Conservation (phyloP, 257 asterid species). For the Parsonsia alboflavescens region DNA sequence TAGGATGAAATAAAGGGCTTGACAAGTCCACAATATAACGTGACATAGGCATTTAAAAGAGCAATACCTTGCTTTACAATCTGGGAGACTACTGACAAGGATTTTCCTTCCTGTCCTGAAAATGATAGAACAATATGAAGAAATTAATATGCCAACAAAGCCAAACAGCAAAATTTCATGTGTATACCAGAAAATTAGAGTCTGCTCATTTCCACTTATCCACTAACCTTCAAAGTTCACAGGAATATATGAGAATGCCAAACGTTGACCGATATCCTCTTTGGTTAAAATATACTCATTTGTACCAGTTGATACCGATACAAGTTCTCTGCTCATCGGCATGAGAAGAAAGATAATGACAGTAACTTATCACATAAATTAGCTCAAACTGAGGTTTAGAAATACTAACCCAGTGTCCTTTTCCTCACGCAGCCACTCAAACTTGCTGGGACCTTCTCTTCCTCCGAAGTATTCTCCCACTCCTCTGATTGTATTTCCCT, state of each 20-base stretch:
- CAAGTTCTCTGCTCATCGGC: conserved; percentile 48
- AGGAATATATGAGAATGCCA: conserved; percentile 74
- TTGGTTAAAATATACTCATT: conserved; percentile 66
- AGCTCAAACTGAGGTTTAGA: background rate
- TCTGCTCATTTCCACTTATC: conserved; percentile 10
- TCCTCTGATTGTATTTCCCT: conserved; percentile 71
- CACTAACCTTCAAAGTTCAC: conserved; percentile 85
- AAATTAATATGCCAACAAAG: conserved; percentile 6
- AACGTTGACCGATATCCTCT: conserved; percentile 66
- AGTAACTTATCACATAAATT: background rate
- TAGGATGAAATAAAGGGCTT: background rate
- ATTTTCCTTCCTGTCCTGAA: conserved; percentile 90
- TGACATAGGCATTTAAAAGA: background rate
- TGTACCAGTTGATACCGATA: conserved; percentile 62
- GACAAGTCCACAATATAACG: background rate
- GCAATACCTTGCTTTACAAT: conserved; percentile 63
- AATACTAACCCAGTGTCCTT: conserved; percentile 65
- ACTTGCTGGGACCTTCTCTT: conserved; percentile 97
- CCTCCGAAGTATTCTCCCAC: conserved; percentile 91
- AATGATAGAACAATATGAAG: conserved; percentile 18
- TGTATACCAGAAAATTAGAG: conserved; percentile 14
- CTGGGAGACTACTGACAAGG: conserved; percentile 59
- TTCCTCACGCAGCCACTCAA: conserved; percentile 85
- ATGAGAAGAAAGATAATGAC: conserved; percentile 11
- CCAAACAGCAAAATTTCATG: conserved; percentile 10